Percentiles rank a stretch among this genome's conserved stretches.
Evolutionary conservation across 1,139 yeast species (phyloP).

Genomic region (Protomyces pachydermus): DNA sequence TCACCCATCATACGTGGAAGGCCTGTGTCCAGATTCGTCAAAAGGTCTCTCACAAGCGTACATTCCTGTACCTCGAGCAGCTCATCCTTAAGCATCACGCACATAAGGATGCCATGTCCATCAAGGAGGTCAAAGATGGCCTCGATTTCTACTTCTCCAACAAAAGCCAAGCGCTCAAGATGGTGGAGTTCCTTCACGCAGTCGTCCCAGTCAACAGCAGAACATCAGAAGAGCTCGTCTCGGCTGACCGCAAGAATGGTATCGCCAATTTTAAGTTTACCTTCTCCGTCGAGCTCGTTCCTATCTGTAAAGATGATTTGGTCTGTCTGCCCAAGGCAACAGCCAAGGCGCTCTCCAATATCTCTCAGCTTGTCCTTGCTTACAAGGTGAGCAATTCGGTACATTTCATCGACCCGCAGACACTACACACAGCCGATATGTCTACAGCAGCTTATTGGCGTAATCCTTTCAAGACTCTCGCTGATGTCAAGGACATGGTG

Average conservation of each 20-base stretch:
- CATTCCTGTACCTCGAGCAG: conserved; percentile 91
- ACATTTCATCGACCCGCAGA: conserved; percentile 80
- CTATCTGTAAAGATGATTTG: conserved; percentile 95
- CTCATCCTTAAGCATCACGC: conserved; percentile 89
- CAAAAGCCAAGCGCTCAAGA: conserved; percentile 84
- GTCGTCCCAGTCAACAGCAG: conserved; percentile 85
- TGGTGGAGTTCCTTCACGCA: conserved; percentile 81
- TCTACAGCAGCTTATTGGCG: conserved; percentile 80
- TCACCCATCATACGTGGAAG: conserved; percentile 95
- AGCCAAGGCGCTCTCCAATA: conserved; percentile 80
- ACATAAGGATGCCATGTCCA: conserved; percentile 88
- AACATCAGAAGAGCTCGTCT: conserved; percentile 84
- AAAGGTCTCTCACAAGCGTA: conserved; percentile 93
- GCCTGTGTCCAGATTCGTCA: conserved; percentile 96
- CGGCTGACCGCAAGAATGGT: conserved; percentile 90
- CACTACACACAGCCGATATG: conserved; percentile 76
- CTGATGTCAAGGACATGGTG: conserved; percentile 69
- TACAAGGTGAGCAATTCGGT: conserved; percentile 72
- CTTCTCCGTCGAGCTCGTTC: conserved; percentile 88
- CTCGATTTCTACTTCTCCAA: conserved; percentile 87
- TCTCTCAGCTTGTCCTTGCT: conserved; percentile 72
- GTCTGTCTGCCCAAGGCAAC: conserved; percentile 80
- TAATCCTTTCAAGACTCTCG: conserved; percentile 70
- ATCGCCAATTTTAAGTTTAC: conserved; percentile 83
- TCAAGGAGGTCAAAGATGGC: conserved; percentile 89